Base-by-base conservation (phyloP, 352 stramenopile species). In the Phytophthora foliorum region DNA sequence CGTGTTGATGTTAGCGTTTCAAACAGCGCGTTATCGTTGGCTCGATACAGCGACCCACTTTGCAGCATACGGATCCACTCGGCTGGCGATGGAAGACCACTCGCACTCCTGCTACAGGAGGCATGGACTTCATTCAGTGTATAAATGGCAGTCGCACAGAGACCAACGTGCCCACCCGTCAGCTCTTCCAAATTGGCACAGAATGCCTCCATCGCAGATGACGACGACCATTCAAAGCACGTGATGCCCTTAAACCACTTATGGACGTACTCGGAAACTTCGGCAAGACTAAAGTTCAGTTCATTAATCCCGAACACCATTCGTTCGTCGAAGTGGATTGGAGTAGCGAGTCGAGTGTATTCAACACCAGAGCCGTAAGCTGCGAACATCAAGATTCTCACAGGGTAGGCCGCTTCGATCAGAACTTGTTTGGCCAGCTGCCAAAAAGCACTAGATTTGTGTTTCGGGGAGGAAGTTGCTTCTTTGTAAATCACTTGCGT, bases 201-300 rank as follows among this genome's bases (percentile, higher is more conserved):
- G 25, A 65, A 65, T 57, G 10, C 17, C 57, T 52, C n/a, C 46
- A 65, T 51, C 48, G 36, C 48, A 44, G 45, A 41, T 53, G 16
- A 42, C n/a, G 22, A 41, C 32, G 17, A 57, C 16, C 9, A 8
- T 34, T 57, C 29, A 57, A 65, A 57, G 46, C 45, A 52, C 32
- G 22, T 17, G n/a, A 51, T 50, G n/a, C 57, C 57, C 17, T 52
- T 44, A 36, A 66, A 66, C 46, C 58, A 66, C 25, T 58, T 67
- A 1, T 6, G 2, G 4, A 58, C 58, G 36, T 59, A 58, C 36
- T 67, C 38, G 1, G 11, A 42, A 22, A 57, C 46, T 51, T 65
- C 57, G 34, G 13, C 57, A 27, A 36, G 57, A 22, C 7, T 46
- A 58, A 66, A 66, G 8, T 66, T 66, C 58, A 66, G 13, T 11